Base-by-base conservation (phyloP, 1,284 basidiomycete genomes). In the Cryptococcus sp. region DNA sequence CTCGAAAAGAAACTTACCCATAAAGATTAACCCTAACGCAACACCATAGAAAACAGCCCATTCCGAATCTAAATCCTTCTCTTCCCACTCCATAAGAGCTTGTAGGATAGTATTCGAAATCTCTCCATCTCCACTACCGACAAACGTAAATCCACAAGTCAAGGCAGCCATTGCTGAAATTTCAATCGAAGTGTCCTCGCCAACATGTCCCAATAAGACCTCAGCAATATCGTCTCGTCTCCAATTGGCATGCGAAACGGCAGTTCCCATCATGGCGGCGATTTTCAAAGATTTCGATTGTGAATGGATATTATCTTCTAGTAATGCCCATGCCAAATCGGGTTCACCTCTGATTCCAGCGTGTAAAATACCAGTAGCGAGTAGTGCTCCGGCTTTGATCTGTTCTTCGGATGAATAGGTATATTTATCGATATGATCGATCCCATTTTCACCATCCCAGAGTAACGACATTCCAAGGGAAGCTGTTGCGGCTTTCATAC, bases 391-490 rank as follows among this genome's bases (percentile, higher is more conserved):
- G 22, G 94, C 90, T 82, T 98, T 98, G 80, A 98, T 97, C 72
- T 93, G 82, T 73, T 99, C 96, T 66, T 98, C 94, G 7, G 87
- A 78, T 0, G 91, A 92, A 76, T 98, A 98, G 3, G 93, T 91
- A 78, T 97, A 98, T 76, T 93, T 97, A 80, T 99, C 96, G 61
- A 98, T 87, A 64, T 94, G 89, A 70, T 85, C 87, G 52, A 98
- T 81, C 66, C 96, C 96, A 53, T 87, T 82, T 56, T 98, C 96
- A 24, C 91, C 91, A 73, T 98, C 93, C 96, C 96, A 99, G 2
- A 99, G 79, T 62, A 98, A 78, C 73, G 87, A 88, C 53, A 98
- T 80, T 45, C 96, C 96, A 49, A 98, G 82, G 55, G 89, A 93
- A 2, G 96, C 96, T 19, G 94, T 84, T 18, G 96, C 96, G 59